phyloP scores from a whole-genome alignment of 371 early-diverging fungal genomes.

The Blakeslea trispora region DNA sequence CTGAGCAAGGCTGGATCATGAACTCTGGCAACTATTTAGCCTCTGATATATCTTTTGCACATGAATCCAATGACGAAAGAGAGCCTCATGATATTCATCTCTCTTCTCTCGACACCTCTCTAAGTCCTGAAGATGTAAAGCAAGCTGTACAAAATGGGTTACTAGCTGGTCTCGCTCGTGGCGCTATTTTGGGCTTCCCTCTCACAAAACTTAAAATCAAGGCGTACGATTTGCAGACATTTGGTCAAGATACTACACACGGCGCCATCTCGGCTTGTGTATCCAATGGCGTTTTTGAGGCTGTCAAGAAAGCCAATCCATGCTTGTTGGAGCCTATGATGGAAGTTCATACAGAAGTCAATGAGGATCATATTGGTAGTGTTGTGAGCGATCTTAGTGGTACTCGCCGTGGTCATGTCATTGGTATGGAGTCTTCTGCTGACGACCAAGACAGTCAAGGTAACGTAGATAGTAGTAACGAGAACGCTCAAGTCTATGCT shows the following conservation, averaged over 20 bases:
- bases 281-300: slow-evolving; percentile 61
- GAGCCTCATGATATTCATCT: no score
- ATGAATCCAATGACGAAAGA: background rate
- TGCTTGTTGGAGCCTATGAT: slow-evolving; percentile 89
- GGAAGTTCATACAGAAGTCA: slow-evolving; percentile 72
- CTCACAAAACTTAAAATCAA: slow-evolving; percentile 67
- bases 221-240: slow-evolving; percentile 56
- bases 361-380: slow-evolving; percentile 74
- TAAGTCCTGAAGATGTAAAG: slow-evolving; percentile 44
- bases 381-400: slow-evolving; percentile 85
- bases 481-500: slow-evolving; percentile 47
- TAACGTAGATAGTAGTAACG: no score
- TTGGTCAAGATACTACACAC: slow-evolving; percentile 65
- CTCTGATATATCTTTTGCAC: background rate
- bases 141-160: slow-evolving; percentile 73
- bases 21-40: slow-evolving; percentile 30
- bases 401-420: slow-evolving; percentile 75
- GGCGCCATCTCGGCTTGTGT: slow-evolving; percentile 72
- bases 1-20: slow-evolving; percentile 30
- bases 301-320: slow-evolving; percentile 56
- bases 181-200: slow-evolving; percentile 82
- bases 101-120: no score
- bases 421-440: slow-evolving; percentile 47
- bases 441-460: no score
- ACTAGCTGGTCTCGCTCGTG: slow-evolving; percentile 73